phyloP scores from a whole-genome alignment of 805 yeast genomes.

The Novakomyces olei region DNA sequence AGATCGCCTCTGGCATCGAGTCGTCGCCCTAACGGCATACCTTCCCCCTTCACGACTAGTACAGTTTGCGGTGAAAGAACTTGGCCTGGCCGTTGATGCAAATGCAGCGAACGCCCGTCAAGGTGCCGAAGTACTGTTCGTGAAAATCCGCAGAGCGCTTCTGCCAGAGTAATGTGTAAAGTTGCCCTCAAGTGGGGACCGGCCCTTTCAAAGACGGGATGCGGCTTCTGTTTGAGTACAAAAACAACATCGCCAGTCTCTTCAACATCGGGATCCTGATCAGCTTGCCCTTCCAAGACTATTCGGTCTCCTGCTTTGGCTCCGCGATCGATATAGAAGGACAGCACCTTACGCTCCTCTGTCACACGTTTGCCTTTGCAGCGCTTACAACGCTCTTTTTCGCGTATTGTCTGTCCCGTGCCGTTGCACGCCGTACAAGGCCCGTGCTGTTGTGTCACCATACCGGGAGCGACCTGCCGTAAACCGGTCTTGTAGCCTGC shows the following conservation, averaged over 20 bases:
- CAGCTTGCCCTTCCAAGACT: constrained; percentile 46
- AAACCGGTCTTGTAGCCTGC: constrained; percentile 39
- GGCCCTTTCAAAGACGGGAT: constrained; percentile 30
- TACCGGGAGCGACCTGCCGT: constrained; percentile 49
- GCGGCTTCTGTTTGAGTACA: constrained; percentile 29
- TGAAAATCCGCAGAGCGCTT: constrained; percentile 65
- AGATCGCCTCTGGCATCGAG: constrained; percentile 36
- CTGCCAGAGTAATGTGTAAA: constrained; percentile 43
- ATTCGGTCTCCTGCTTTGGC: constrained; percentile 39
- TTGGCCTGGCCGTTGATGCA: constrained; percentile 52
- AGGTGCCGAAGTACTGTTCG: constrained; percentile 43
- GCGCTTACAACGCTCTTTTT: constrained; percentile 53
- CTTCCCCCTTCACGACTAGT: constrained; percentile 45
- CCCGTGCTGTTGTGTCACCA: constrained; percentile 38
- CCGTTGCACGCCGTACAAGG: constrained; percentile 54
- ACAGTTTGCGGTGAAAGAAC: constrained; percentile 60
- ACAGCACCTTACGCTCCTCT: constrained; percentile 49
- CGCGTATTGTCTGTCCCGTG: constrained; percentile 33
- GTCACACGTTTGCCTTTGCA: constrained; percentile 45
- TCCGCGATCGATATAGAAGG: constrained; percentile 59
- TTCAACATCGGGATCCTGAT: constrained; percentile 43
- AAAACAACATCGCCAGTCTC: constrained; percentile 61
- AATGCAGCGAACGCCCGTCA: constrained; percentile 46
- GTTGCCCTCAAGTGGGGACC: constrained; percentile 44
- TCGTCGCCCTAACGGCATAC: constrained; percentile 44